phyloP scores from a whole-genome alignment of 495 filamentous ascomycete genomes.

The Mytilinidion resinicola region DNA sequence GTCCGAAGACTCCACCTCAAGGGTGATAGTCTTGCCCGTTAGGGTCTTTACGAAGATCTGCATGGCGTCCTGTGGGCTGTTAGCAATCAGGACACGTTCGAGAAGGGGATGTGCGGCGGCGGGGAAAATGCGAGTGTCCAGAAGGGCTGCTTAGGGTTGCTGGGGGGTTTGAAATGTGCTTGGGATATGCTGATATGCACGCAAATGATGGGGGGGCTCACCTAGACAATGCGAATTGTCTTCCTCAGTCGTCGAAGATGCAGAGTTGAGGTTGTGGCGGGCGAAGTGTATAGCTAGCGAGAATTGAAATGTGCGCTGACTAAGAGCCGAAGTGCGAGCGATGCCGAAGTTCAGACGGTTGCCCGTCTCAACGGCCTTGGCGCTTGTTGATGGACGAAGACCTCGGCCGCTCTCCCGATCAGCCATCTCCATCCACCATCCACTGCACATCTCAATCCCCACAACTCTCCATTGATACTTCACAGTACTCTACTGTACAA shows the following conservation, averaged over 20 bases:
- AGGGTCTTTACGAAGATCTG: constrained; percentile 99
- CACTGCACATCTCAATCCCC: background rate
- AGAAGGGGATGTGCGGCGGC: background rate
- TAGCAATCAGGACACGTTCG: background rate
- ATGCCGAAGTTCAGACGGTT: no score
- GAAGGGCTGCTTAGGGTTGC: background rate
- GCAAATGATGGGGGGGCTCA: constrained; percentile 4
- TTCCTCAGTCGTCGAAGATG: constrained; percentile 33
- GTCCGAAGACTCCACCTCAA: constrained; percentile 99
- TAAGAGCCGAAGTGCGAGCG: no score
- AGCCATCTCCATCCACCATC: background rate
- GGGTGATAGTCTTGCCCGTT: constrained; percentile 99
- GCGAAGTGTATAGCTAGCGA: background rate
- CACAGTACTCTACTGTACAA: constrained; percentile 2
- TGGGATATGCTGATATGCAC: background rate
- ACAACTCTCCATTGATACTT: background rate
- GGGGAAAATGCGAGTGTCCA: background rate
- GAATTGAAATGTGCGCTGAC: constrained; percentile 15
- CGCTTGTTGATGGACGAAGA: background rate
- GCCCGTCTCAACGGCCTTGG: background rate
- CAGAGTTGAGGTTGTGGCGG: constrained; percentile 1
- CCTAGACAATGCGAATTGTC: constrained; percentile 34
- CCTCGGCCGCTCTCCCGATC: background rate
- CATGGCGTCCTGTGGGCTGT: constrained; percentile 53
- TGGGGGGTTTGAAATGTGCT: background rate